These are phyloP conservation scores for Globisporangium okanoganense DNA, from an alignment of 352 stramenopile genomes.

Conservation along the genomic window DNA sequence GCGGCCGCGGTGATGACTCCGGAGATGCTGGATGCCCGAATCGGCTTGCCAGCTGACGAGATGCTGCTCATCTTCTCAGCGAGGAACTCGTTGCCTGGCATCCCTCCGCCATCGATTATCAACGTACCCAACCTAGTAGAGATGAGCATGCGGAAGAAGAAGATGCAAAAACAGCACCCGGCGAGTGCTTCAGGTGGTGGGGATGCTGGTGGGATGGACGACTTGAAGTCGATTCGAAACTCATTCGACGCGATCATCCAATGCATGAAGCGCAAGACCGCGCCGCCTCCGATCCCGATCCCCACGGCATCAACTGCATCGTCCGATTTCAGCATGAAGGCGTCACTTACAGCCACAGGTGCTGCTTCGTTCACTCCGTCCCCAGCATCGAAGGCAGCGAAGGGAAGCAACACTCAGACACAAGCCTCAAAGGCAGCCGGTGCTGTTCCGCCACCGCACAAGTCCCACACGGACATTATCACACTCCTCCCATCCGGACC, in stretches of 20 bases:
- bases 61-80: slow-evolving; percentile 52
- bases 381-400: slow-evolving; percentile 12
- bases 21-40: slow-evolving; percentile 48
- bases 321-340: slow-evolving; percentile 15
- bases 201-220: slow-evolving; percentile 37
- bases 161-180: slow-evolving; percentile 28
- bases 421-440: slow-evolving; percentile 17
- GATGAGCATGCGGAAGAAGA: slow-evolving; percentile 49
- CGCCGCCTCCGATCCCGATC: slow-evolving; percentile 71
- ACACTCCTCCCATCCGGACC: slow-evolving; percentile 45
- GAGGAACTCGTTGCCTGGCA: slow-evolving; percentile 46
- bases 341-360: slow-evolving; percentile 11
- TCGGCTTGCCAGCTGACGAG: slow-evolving; percentile 52
- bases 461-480: slow-evolving; percentile 77
- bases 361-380: slow-evolving; percentile 14
- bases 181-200: slow-evolving; percentile 8
- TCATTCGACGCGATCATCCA: slow-evolving; percentile 85
- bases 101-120: slow-evolving; percentile 62
- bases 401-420: slow-evolving; percentile 3
- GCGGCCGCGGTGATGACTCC: slow-evolving; percentile 36
- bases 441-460: slow-evolving; percentile 51
- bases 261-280: slow-evolving; percentile 82
- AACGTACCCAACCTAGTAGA: slow-evolving; percentile 47
- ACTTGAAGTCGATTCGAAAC: slow-evolving; percentile 73
- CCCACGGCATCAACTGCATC: slow-evolving; percentile 15